Conservation (phyloP, 73 alveolate genomes). For the Tetrahymena borealis region DNA sequence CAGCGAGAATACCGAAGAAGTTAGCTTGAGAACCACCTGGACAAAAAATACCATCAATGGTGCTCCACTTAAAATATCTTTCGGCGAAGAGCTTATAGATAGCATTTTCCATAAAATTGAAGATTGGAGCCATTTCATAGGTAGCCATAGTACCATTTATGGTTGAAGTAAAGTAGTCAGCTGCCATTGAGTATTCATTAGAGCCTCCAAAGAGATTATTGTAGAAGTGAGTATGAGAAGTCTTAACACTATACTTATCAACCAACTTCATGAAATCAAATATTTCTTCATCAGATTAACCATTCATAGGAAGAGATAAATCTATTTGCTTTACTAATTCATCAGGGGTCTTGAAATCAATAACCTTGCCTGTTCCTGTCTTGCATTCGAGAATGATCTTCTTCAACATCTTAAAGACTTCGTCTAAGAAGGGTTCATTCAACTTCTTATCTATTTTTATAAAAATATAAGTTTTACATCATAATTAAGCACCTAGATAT, state of each 20-base stretch:
- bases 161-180: neutral
- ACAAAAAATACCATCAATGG: conserved; percentile 11
- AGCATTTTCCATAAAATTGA: conserved; percentile 9
- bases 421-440: neutral
- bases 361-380: neutral
- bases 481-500: no score
- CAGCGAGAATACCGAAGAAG: conserved; percentile 2
- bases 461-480: neutral
- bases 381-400: neutral
- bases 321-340: neutral
- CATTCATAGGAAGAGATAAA: neutral
- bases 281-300: neutral
- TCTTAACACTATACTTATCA: neutral
- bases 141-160: conserved; percentile 9
- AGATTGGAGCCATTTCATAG: conserved; percentile 24
- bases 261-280: neutral
- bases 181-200: neutral
- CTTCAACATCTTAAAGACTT: neutral
- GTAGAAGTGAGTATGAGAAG: conserved; percentile 11
- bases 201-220: conserved; percentile 7
- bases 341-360: neutral
- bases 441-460: neutral
- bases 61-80: neutral
- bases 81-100: neutral
- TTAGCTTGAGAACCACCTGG: conserved; percentile 28